Conservation (phyloP, 1,284 basidiomycete genomes). For the Sanguinoderma infundibulare region DNA sequence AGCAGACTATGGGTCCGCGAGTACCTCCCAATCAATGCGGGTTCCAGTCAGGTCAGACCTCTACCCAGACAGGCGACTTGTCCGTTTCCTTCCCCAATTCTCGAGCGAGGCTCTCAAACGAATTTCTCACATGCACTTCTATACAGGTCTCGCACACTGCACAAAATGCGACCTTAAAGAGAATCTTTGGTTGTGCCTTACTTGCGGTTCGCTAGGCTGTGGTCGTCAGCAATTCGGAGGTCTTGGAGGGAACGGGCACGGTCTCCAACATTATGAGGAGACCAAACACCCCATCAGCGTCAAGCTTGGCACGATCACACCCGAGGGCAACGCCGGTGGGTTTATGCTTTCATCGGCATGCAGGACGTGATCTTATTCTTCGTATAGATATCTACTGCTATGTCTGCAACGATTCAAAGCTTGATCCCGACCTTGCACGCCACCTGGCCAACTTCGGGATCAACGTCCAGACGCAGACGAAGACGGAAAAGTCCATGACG, state of each 20-base stretch:
- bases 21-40: no score
- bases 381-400: conserved; percentile 92
- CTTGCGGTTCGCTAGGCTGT: conserved; percentile 94
- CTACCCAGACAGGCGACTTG: no score
- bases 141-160: conserved; percentile 78
- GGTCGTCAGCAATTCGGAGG: conserved; percentile 91
- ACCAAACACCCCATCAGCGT: conserved; percentile 87
- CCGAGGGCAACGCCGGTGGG: conserved; percentile 88
- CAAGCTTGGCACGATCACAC: conserved; percentile 96
- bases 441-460: conserved; percentile 91
- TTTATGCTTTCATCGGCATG: background rate
- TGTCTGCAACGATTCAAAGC: conserved; percentile 84
- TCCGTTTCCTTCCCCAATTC: no score
- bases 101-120: no score
- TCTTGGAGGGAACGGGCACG: conserved; percentile 89
- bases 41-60: no score
- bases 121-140: background rate
- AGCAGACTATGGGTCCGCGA: no score
- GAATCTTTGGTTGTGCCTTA: conserved; percentile 95
- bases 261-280: conserved; percentile 79
- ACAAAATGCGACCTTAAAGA: conserved; percentile 79
- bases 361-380: background rate
- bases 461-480: conserved; percentile 81
- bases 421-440: conserved; percentile 78
- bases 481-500: conserved; percentile 98